Percentiles rank a stretch among this genome's conserved stretches.
phyloP scores from a whole-genome alignment of 345 rosid genomes.

The Aquilaria sinensis region DNA sequence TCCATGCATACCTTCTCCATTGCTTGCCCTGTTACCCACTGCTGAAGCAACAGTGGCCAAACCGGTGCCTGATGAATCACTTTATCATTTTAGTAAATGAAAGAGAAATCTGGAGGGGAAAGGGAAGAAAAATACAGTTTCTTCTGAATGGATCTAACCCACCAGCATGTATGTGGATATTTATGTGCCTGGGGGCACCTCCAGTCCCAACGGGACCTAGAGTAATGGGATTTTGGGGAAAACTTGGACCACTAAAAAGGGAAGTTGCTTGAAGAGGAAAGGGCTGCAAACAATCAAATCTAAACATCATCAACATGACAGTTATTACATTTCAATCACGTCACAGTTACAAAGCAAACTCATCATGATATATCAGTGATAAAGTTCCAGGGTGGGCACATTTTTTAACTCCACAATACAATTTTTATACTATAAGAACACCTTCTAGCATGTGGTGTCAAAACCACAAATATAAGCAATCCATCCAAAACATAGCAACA shows the following conservation, averaged over 20 bases:
- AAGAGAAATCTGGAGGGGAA: not conserved
- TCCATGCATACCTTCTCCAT: conserved; percentile 45
- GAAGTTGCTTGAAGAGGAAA: conserved; percentile 78
- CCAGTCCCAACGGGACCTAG: conserved; percentile 59
- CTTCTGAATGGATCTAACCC: conserved; percentile 18
- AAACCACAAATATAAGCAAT: too few species aligned
- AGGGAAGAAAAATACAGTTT: not conserved
- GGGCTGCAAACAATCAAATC: conserved; percentile 51
- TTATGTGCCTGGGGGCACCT: conserved; percentile 64
- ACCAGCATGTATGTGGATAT: conserved; percentile 99
- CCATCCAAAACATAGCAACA: too few species aligned
- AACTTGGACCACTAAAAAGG: conserved; percentile 53
- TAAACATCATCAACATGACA: not conserved
- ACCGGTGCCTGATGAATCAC: conserved; percentile 39
- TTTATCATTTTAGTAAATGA: conserved; percentile 4
- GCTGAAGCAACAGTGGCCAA: conserved; percentile 50
- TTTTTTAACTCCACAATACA: too few species aligned
- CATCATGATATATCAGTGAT: not conserved
- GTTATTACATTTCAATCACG: conserved; percentile 11
- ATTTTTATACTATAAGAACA: too few species aligned
- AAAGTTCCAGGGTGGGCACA: not conserved
- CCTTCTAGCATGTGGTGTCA: too few species aligned
- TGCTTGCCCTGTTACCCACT: conserved; percentile 42
- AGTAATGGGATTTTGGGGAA: conserved; percentile 39
- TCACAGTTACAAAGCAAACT: not conserved